A percentile compares a stretch with the other conserved stretches of the same genome.
phyloP scores from a whole-genome alignment of 1,139 yeast species.

The Yamadazyma dushanensis region DNA sequence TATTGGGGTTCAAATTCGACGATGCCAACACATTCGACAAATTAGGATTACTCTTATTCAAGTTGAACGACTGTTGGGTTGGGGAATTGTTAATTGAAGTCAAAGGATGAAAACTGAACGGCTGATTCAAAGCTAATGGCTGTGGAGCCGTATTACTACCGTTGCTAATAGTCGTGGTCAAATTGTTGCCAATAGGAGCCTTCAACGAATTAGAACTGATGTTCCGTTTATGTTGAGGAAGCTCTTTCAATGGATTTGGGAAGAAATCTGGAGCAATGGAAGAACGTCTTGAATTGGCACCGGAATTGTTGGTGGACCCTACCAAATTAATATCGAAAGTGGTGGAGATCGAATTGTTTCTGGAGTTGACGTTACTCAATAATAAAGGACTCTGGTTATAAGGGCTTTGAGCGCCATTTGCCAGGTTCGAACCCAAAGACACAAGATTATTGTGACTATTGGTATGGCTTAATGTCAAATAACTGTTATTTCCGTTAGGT shows the following conservation, averaged over 20 bases:
- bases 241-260: slow-evolving; percentile 36
- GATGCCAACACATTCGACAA: slow-evolving; percentile 15
- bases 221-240: slow-evolving; percentile 25
- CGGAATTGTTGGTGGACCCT: slow-evolving; percentile 26
- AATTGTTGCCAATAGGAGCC: neutral
- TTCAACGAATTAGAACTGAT: slow-evolving; percentile 34
- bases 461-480: slow-evolving; percentile 12
- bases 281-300: slow-evolving; percentile 35
- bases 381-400: slow-evolving; percentile 27
- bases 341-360: slow-evolving; percentile 37
- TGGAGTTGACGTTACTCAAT: slow-evolving; percentile 28
- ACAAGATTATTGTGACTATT: slow-evolving; percentile 6
- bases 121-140: slow-evolving; percentile 17
- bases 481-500: slow-evolving; percentile 18
- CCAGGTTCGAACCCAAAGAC: slow-evolving; percentile 3
- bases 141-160: slow-evolving; percentile 20
- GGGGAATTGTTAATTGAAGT: slow-evolving; percentile 13
- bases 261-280: slow-evolving; percentile 43
- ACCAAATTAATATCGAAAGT: slow-evolving; percentile 32
- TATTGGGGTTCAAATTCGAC: slow-evolving; percentile 8
- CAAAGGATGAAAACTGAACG: slow-evolving; percentile 6
- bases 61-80: slow-evolving; percentile 14
- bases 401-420: slow-evolving; percentile 15
- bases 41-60: slow-evolving; percentile 14
- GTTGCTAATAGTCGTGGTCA: slow-evolving; percentile 27